phyloP scores from a whole-genome alignment of 2,329 filamentous ascomycete genomes.

The Pleomassaria siparia region DNA sequence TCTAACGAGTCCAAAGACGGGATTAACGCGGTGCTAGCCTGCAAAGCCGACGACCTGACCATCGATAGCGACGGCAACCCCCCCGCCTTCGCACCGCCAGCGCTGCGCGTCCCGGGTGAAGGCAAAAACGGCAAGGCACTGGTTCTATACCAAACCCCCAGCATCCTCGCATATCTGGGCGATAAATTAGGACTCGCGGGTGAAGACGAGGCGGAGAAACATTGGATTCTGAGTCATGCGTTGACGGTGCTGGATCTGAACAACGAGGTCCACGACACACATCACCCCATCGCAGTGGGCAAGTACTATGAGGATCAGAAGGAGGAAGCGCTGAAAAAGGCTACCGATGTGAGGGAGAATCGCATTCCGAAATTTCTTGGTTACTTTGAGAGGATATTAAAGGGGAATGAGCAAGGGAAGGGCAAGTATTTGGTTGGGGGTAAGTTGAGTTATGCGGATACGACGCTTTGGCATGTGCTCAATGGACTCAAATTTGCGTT shows the following conservation, averaged over 20 bases:
- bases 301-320: constrained; percentile 77
- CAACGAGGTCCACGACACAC: constrained; percentile 73
- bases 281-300: constrained; percentile 66
- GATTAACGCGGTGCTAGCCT: constrained; percentile 53
- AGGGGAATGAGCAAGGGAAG: constrained; percentile 52
- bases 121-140: constrained; percentile 57
- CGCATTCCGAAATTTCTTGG: constrained; percentile 72
- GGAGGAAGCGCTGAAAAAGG: constrained; percentile 61
- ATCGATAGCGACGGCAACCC: constrained; percentile 60
- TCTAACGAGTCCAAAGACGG: constrained; percentile 55
- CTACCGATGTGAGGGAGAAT: constrained; percentile 59
- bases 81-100: constrained; percentile 67
- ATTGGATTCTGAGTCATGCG: constrained; percentile 63
- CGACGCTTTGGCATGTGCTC: constrained; percentile 70
- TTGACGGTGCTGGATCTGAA: constrained; percentile 72
- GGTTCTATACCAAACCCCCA: constrained; percentile 68
- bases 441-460: constrained; percentile 69
- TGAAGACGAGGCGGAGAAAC: constrained; percentile 52
- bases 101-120: constrained; percentile 56
- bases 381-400: constrained; percentile 69
- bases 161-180: constrained; percentile 72
- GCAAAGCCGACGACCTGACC: constrained; percentile 47
- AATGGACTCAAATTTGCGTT: constrained; percentile 65
- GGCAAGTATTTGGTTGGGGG: constrained; percentile 67
- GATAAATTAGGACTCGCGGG: constrained; percentile 60